Conservation (phyloP, 805 yeast genomes). For the Saturnispora bothae region DNA sequence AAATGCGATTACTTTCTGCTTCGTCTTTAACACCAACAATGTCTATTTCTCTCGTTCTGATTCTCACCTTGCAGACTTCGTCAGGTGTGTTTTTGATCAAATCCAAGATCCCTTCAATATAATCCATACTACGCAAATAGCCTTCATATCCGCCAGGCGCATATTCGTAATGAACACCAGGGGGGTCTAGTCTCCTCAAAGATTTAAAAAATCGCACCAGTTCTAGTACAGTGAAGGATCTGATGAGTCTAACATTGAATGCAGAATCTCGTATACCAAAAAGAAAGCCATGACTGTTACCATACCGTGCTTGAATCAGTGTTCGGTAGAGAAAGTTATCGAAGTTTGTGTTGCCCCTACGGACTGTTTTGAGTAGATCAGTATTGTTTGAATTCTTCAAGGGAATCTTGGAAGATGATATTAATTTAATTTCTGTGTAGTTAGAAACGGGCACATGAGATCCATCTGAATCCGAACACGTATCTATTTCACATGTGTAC, state of each 20-base stretch:
- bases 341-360: slow-evolving; percentile 9
- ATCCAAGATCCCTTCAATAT: slow-evolving; percentile 7
- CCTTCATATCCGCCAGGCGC: slow-evolving; percentile 6
- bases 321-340: slow-evolving; percentile 6
- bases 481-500: slow-evolving; percentile 13
- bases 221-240: slow-evolving; percentile 9
- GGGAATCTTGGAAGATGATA: slow-evolving; percentile 11
- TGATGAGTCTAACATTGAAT: slow-evolving; percentile 10
- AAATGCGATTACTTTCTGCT: neutral
- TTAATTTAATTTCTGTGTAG: slow-evolving; percentile 15
- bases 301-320: slow-evolving; percentile 12
- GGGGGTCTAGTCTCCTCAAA: slow-evolving; percentile 3
- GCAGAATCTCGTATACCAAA: slow-evolving; percentile 13
- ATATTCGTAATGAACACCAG: neutral
- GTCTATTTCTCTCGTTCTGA: slow-evolving; percentile 5
- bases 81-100: slow-evolving; percentile 4
- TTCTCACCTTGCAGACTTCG: slow-evolving; percentile 6
- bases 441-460: neutral
- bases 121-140: slow-evolving; percentile 5
- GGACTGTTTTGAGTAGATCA: slow-evolving; percentile 6
- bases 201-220: slow-evolving; percentile 9
- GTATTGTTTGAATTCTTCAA: neutral
- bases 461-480: neutral
- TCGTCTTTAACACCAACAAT: neutral
- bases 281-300: slow-evolving; percentile 7